Base-by-base conservation (phyloP, 2,329 filamentous ascomycete genomes). In the Xylaria sp. region DNA sequence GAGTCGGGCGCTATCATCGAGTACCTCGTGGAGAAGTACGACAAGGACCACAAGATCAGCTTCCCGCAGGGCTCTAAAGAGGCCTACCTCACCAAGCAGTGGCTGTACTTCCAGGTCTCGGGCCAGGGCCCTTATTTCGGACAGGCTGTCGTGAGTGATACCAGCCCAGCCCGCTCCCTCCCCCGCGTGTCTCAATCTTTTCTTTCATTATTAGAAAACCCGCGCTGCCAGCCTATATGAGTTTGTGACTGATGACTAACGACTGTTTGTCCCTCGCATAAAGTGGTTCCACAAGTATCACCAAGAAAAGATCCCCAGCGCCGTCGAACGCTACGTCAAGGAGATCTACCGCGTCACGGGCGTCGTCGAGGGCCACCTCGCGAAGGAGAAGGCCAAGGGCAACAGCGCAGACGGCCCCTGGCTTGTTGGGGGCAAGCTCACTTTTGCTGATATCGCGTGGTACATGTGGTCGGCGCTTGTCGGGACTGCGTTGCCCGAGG, bases 41-140 rank as follows among this genome's bases (percentile, higher is more conserved):
- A 83, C 68, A 76, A 67, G 21, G 69, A 76, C 1, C 66, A 73
- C 42, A 74, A 73, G 49, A 58, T 82, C 23, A 76, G 73, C 50
- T 81, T 78, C 63, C 61, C 60, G 6, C 53, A 69, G 0, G 70
- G 71, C 2, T 72, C 70, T 4, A 70, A 73, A 2, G 78, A 81
- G 33, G 71, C 69, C 52, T 78, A 76, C 63, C 71, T 75, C 2
- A 75, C 76, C 3, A 77, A 77, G 61, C 78, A 80, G 42, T 83
- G 78, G 76, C 74, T 83, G 4, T 76, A 75, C 67, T 81, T 77
- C 70, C 80, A 83, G 70, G 71, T 72, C 42, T 75, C 75, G 2
- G 80, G 80, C 7, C 81, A 83, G 65, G 81, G 80, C 1, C 81
- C 80, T 0, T 83, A 83, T 67, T 83, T 76, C 61, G 82, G 82